Evolutionary conservation across 495 filamentous ascomycete species (phyloP), one percentile per base, ranked within the genome.

Genomic region (Trichocladium uniseriatum): DNA sequence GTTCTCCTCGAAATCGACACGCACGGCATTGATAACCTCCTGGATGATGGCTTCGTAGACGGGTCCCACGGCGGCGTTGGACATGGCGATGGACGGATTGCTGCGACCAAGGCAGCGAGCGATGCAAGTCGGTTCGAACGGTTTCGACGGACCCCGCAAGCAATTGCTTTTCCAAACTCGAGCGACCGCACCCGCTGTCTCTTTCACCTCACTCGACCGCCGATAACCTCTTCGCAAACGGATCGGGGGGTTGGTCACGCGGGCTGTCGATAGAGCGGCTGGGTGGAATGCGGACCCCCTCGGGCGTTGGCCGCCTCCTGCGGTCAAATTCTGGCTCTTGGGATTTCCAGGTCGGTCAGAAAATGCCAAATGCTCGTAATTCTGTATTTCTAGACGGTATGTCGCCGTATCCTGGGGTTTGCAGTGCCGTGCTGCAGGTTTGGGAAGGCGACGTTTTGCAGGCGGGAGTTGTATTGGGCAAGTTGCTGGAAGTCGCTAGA

Each of bases 1-100:
- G 59, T 83, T 85, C 65, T 97, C 92, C 67, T 99, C 94, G 68
- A 99, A 97, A 66, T 95, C 90, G 59, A 91, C 83, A 66, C 87
- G 79, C 60, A 89, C 95, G 46, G 79, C 78, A 51, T 86, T 80
- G 63, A 94, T 82, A 51, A 97, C 89, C 65, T 92, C 90, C 50
- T 86, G 73, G 69, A 99, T 96, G 73, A 97, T 86, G 64, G 82
- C 77, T 64, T 83, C 74, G 73, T 95, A 99, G 53, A 96, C 81
- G 51, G 66, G 60, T 61, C 94, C 92, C 48, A 79, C 74, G 31
- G 68, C 58, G 5, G 59, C 50, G 64, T 79, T 79, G 45, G 76
- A 79, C 76, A 79, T 79, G 24, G 29, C 67, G 66, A 51, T 39
- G 43, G 43, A 18, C 11, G 37, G 43, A 18, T 40, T 41, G 27